These are phyloP conservation scores for Plasmodium cynomolgi DNA, from an alignment of 169 alveolate genomes.

Conservation along the genomic window DNA sequence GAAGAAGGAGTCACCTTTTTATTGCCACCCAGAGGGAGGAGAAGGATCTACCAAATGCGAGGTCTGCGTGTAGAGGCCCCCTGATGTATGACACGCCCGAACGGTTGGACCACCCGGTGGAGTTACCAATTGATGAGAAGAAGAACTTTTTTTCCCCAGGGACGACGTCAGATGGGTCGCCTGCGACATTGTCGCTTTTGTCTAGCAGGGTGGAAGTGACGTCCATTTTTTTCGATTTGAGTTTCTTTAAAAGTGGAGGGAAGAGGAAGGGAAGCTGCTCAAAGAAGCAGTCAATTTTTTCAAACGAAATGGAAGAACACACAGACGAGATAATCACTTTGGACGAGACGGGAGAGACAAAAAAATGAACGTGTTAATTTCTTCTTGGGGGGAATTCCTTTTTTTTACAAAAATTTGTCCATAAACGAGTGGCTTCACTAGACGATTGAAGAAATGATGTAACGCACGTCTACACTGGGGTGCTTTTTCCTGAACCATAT, in stretches of 20 bases:
- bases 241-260: neutral
- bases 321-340: neutral
- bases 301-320: neutral
- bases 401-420: neutral
- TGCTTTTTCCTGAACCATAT: neutral
- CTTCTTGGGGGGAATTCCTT: neutral
- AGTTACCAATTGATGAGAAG: constrained; percentile 61
- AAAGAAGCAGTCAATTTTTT: neutral
- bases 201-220: constrained; percentile 51
- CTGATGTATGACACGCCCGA: neutral
- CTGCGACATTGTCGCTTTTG: constrained; percentile 12
- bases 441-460: neutral
- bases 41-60: neutral
- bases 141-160: constrained; percentile 32
- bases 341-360: neutral
- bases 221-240: constrained; percentile 28
- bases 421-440: neutral
- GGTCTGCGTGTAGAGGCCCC: neutral
- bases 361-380: neutral
- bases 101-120: neutral
- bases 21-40: neutral
- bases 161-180: constrained; percentile 43
- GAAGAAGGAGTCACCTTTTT: neutral
- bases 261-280: neutral
- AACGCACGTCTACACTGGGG: neutral